Base-by-base conservation (phyloP, 2,329 filamentous ascomycete species). In the Aspergillus fumigatiaffinis region DNA sequence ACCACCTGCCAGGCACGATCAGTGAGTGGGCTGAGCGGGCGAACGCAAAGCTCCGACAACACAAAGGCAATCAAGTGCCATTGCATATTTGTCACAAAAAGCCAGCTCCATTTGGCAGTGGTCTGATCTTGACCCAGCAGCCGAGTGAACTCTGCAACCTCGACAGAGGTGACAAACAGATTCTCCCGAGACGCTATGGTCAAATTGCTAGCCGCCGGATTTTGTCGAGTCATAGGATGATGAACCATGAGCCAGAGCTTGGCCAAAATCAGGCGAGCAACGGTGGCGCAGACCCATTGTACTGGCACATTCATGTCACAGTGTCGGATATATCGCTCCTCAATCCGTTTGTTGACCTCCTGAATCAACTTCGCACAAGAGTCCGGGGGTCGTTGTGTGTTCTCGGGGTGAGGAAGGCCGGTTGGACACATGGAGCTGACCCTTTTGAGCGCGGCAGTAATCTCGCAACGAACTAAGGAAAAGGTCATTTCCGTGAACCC, bases 181-280 rank as follows among this genome's bases (percentile, higher is more conserved):
- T 86, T 86, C 60, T 91, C 84, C 56, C 85, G 84, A 8, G 84
- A 84, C 50, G 87, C 86, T 51, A 83, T 80, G 0, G 84, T 82
- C 7, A 89, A 77, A 26, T 79, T 80, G 8, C 44, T 17, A 7
- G 78, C 73, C n/a, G 79, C 80, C 26, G 85, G 61, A 41, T 71
- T 82, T 35, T 81, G 80, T 52, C 86, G 83, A 32, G 89, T 84
- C 66, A 88, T 81, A 0, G 89, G 89, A 64, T 93, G 87, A 66
- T 93, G 89, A 2, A 91, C 82, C 58, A 92, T 82, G 38, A 94
- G 80, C 76, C 87, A 90, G 78, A 92, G 85, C 73, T 92, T 93
- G 53, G 87, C 86, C 75, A 92, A 84, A 60, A 92, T 85, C 32
- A 93, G 79, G 9, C 88, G 84, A 3, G 85, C 82, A 25, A 90